Base-by-base conservation (phyloP, 805 yeast species). In the Vanderwaltozyma polyspora region DNA sequence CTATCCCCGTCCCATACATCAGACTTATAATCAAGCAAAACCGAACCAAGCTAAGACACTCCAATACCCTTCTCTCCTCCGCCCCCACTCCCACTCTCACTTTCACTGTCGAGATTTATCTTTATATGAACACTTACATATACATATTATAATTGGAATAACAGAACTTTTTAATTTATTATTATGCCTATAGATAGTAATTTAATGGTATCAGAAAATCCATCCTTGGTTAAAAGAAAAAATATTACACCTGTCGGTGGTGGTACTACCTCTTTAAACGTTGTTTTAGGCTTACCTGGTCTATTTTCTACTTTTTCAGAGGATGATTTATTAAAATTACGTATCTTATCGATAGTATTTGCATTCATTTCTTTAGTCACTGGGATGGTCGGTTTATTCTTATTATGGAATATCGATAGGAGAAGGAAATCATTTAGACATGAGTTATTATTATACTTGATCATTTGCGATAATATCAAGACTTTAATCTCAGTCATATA, bases 381-480 rank as follows among this genome's bases (percentile, higher is more conserved):
- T 28, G 81, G 87, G n/a, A 44, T 78, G 4, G 43, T 66, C 0
- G 76, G 82, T 6, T 62, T 82, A 38, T 83, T 78, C 52, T 57
- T 68, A 38, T 66, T 76, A 37, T 58, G 64, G 3, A 74, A 79
- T 36, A 77, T 79, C 22, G 86, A 79, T 51, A 80, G 76, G 2
- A 59, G 73, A 40, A 63, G 75, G 34, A 46, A 70, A 25, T 74
- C 74, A 17, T 81, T 81, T 57, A 64, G 86, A 31, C 89, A 80
- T 52, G 76, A 75, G 37, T 64, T 86, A 40, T 76, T 85, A 43
- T 60, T 74, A 29, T 72, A 79, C 34, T 61, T 86, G 34, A 63
- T 83, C n/a, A 56, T 70, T 12, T 83, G 74, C 52, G 95, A 86
- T 56, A 70, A 82, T 39, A 52, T 83, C 26, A 85, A 86, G 54